Conservation (phyloP, 2,329 filamentous ascomycete species). For the Bipolaris victoriae region DNA sequence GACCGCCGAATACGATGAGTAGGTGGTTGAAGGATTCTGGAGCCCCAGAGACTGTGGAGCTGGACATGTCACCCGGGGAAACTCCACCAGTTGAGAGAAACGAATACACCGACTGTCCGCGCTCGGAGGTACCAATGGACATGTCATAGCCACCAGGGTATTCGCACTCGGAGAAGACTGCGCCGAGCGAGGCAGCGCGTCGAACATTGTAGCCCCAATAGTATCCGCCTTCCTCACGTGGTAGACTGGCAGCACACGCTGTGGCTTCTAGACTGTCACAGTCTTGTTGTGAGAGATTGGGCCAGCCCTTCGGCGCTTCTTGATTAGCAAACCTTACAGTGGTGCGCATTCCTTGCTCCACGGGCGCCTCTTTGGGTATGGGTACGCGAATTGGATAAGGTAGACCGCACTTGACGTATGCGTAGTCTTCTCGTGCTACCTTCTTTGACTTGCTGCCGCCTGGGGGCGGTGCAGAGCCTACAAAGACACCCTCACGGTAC, state of each 20-base stretch:
- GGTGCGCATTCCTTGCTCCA: constrained; percentile 74
- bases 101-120: constrained; percentile 60
- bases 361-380: constrained; percentile 50
- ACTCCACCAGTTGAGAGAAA: constrained; percentile 34
- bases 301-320: constrained; percentile 46
- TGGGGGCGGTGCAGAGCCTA: constrained; percentile 41
- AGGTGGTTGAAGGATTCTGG: constrained; percentile 68
- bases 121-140: constrained; percentile 83
- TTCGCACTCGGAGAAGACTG: constrained; percentile 77
- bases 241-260: constrained; percentile 70
- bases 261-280: constrained; percentile 54
- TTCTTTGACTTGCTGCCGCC: constrained; percentile 56
- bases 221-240: constrained; percentile 77
- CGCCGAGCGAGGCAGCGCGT: constrained; percentile 68
- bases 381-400: constrained; percentile 58
- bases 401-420: constrained; percentile 59
- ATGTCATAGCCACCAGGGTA: constrained; percentile 81
- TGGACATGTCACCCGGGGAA: not conserved
- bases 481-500: constrained; percentile 78
- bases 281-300: constrained; percentile 28
- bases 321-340: constrained; percentile 69
- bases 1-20: constrained; percentile 79
- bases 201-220: constrained; percentile 86
- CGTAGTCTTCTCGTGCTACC: constrained; percentile 27
- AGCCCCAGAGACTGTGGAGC: constrained; percentile 25